phyloP scores from a whole-genome alignment of 257 asterid species.

The Solanum paucissectum region DNA sequence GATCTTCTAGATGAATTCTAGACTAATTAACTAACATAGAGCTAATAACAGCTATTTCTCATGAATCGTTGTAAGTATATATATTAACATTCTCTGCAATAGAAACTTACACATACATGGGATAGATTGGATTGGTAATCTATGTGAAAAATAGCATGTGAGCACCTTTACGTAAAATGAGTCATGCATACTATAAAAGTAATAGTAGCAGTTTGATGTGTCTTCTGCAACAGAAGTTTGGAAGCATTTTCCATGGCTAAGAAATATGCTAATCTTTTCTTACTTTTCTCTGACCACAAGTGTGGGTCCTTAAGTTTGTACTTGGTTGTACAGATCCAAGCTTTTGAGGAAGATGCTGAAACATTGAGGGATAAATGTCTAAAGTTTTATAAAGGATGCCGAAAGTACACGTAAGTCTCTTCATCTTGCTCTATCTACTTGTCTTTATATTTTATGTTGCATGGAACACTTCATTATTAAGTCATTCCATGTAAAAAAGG shows the following conservation, averaged over 20 bases:
- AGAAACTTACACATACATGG: background rate
- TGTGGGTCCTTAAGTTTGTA: slow-evolving; percentile 10
- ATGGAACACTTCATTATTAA: background rate
- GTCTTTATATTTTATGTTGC: background rate
- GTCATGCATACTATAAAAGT: background rate
- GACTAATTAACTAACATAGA: background rate
- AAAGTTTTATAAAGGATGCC: slow-evolving; percentile 88
- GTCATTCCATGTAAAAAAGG: background rate
- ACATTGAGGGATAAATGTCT: slow-evolving; percentile 64
- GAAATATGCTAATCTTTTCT: background rate
- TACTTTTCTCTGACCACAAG: background rate
- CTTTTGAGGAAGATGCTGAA: slow-evolving; percentile 84
- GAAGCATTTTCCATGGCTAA: background rate
- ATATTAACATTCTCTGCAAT: background rate
- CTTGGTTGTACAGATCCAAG: slow-evolving; percentile 61
- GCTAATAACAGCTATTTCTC: background rate
- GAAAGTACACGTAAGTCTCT: slow-evolving; percentile 73
- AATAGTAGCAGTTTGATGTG: background rate
- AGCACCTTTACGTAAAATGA: background rate
- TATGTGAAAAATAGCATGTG: background rate
- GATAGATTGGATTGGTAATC: background rate
- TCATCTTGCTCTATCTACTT: background rate
- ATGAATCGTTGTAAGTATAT: background rate
- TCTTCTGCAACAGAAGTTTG: background rate
- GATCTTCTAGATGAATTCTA: background rate